Base-by-base conservation (phyloP, 1,284 basidiomycete species). In the Ceratobasidium sp. region DNA sequence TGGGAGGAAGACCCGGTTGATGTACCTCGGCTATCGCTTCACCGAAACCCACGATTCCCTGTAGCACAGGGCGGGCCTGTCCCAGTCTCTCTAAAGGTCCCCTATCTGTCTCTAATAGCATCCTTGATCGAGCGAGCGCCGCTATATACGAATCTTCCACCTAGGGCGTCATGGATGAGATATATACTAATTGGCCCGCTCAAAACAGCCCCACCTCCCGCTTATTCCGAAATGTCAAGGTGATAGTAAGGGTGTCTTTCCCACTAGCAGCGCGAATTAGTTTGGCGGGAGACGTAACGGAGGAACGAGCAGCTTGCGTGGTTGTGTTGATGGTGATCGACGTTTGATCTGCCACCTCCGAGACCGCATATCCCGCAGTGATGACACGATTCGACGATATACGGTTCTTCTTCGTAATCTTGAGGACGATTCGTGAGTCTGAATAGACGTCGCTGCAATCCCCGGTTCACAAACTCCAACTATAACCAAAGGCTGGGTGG, bases 1-100 rank as follows among this genome's bases (percentile, higher is more conserved):
- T 14, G 27, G 46, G 29, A 24, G 13, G 2, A 11, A n/a, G 4
- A 19, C 6, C 1, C 13, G 31, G 6, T 37, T n/a, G 11, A 24
- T 41, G 11, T 29, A 65, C 63, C 3, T 65, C 63, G 22, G 63
- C 63, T 1, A 53, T 13, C 11, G 27, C 48, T 31, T 34, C 49
- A 24, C 48, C 63, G 19, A 65, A 65, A 24, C n/a, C 48, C 1
- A 65, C 4, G 1, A 65, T 48, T 34, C 24, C 48, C 48, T 53
- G 27, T 16, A 65, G 49, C 9, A 65, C 49, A 2, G 16, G 27
- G 8, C 49, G 29, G 22, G 63, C 43, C n/a, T 65, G 48, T 1
- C 63, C 63, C 22, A 65, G 1, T 16, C 29, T 37, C 16, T 65
- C 63, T 43, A 65, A 13, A 1, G 63, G 31, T 5, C 63, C 63